These are phyloP conservation scores for Calonectria pseudoturangicola DNA, from an alignment of 2,329 filamentous ascomycete genomes.

Conservation along the genomic window DNA sequence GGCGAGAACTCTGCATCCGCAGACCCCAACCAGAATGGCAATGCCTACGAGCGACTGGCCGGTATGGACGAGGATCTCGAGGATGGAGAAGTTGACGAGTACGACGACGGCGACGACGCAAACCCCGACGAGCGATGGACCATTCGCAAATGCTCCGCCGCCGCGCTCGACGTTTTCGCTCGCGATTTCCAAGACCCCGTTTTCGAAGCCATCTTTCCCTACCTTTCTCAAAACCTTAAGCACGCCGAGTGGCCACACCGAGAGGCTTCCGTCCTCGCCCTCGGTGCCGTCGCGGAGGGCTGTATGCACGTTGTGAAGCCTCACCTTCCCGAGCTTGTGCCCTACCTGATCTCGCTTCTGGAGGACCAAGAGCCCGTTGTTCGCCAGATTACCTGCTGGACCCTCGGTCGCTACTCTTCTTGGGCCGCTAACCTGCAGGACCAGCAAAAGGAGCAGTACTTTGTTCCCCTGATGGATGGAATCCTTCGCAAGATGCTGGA, in stretches of 20 bases:
- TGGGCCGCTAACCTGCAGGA: slow-evolving; percentile 89
- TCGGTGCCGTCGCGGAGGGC: slow-evolving; percentile 95
- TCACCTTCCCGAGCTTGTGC: slow-evolving; percentile 91
- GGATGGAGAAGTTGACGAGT: slow-evolving; percentile 90
- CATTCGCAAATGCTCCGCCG: slow-evolving; percentile 95
- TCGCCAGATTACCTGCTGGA: slow-evolving; percentile 98
- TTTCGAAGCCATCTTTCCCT: slow-evolving; percentile 94
- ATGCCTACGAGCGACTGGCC: slow-evolving; percentile 73
- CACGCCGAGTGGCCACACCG: slow-evolving; percentile 93
- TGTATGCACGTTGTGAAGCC: slow-evolving; percentile 93
- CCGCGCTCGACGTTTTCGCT: slow-evolving; percentile 94
- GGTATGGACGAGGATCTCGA: slow-evolving; percentile 85
- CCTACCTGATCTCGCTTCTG: slow-evolving; percentile 91
- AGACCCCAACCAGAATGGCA: slow-evolving; percentile 71
- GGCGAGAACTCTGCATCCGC: slow-evolving; percentile 69
- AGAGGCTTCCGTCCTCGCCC: slow-evolving; percentile 93
- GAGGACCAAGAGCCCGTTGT: slow-evolving; percentile 92
- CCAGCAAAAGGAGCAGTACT: slow-evolving; percentile 83
- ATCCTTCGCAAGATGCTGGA: slow-evolving; percentile 96
- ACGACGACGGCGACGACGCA: slow-evolving; percentile 83
- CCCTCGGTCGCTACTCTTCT: slow-evolving; percentile 91
- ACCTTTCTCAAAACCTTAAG: slow-evolving; percentile 91
- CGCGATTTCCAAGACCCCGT: slow-evolving; percentile 91
- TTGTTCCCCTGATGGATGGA: slow-evolving; percentile 97
- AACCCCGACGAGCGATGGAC: slow-evolving; percentile 97